Percentiles rank a stretch among this genome's conserved stretches.
These are phyloP conservation scores for Cudoniella acicularis DNA, from an alignment of 495 filamentous ascomycete genomes.

Conservation along the genomic window DNA sequence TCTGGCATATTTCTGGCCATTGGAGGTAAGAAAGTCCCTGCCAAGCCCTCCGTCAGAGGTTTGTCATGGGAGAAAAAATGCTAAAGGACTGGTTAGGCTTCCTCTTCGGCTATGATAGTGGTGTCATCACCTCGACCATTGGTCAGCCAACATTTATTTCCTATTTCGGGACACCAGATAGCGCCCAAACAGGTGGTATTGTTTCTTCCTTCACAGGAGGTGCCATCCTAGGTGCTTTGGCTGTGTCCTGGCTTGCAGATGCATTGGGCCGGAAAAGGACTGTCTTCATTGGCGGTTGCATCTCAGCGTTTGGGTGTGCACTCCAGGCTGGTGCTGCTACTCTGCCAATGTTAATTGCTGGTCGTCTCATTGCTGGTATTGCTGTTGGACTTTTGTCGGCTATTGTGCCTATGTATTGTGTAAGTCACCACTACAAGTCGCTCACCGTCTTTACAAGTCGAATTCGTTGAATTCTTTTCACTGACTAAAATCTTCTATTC, in stretches of 20 bases:
- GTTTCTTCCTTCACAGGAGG: slow-evolving; percentile 16
- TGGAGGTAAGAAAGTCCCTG: slow-evolving; percentile 45
- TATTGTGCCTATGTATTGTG: slow-evolving; percentile 40
- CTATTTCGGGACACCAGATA: slow-evolving; percentile 12
- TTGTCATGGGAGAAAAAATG: too few species aligned
- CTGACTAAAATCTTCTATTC: neutral
- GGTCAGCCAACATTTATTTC: slow-evolving; percentile 13
- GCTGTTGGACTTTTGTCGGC: slow-evolving; percentile 32
- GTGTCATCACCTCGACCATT: slow-evolving; percentile 20
- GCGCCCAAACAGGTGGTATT: slow-evolving; percentile 12
- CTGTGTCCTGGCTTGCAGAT: slow-evolving; percentile 17
- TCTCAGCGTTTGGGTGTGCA: slow-evolving; percentile 19
- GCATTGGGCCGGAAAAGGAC: slow-evolving; percentile 15
- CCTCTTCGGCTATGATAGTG: slow-evolving; percentile 29
- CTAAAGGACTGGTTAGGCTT: slow-evolving; percentile 31
- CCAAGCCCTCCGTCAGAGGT: too few species aligned
- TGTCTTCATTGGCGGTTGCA: slow-evolving; percentile 14
- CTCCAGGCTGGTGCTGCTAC: slow-evolving; percentile 15
- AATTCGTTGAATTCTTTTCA: neutral
- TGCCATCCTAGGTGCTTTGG: slow-evolving; percentile 17
- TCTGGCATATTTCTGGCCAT: slow-evolving; percentile 12
- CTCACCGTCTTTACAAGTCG: too few species aligned
- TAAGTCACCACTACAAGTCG: neutral
- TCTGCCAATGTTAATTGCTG: slow-evolving; percentile 22
- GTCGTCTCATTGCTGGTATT: slow-evolving; percentile 46